A percentile compares a stretch with the other conserved stretches of the same genome.
Conservation (phyloP, 345 rosid genomes). For the Garcia nutans region DNA sequence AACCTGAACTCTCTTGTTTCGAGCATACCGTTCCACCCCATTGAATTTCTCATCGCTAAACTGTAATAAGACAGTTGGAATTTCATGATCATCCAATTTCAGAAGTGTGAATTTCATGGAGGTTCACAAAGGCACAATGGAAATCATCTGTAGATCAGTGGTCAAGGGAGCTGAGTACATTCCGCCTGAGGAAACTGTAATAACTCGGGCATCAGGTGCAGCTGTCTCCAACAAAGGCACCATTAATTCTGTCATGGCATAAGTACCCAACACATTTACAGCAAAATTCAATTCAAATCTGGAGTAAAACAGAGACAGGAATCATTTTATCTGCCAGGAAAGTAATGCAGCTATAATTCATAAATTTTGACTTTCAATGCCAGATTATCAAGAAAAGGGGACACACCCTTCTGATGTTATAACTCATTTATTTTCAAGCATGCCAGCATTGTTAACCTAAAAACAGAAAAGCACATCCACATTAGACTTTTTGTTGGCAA, state of each 20-base stretch:
- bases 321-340: not conserved
- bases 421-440: slow-evolving; percentile 56
- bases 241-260: slow-evolving; percentile 65
- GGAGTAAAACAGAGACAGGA: slow-evolving; percentile 10
- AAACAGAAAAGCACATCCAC: not conserved
- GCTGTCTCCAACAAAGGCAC: slow-evolving; percentile 79
- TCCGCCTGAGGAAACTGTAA: slow-evolving; percentile 86
- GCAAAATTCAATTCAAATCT: slow-evolving; percentile 78
- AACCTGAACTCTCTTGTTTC: slow-evolving; percentile 89
- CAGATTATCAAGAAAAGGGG: slow-evolving; percentile 16
- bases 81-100: not conserved
- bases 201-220: slow-evolving; percentile 77
- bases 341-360: not conserved
- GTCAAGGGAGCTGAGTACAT: slow-evolving; percentile 79
- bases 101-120: not conserved
- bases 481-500: slow-evolving; percentile 10
- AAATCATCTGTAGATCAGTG: slow-evolving; percentile 68
- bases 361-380: not conserved
- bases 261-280: slow-evolving; percentile 83
- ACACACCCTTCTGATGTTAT: slow-evolving; percentile 75
- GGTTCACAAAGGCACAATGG: not conserved
- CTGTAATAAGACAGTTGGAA: slow-evolving; percentile 38
- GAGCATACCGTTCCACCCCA: slow-evolving; percentile 71
- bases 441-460: slow-evolving; percentile 87
- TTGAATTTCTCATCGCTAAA: slow-evolving; percentile 50